Conservation (phyloP, 1,284 basidiomycete species). For the Austroboletus niveus region DNA sequence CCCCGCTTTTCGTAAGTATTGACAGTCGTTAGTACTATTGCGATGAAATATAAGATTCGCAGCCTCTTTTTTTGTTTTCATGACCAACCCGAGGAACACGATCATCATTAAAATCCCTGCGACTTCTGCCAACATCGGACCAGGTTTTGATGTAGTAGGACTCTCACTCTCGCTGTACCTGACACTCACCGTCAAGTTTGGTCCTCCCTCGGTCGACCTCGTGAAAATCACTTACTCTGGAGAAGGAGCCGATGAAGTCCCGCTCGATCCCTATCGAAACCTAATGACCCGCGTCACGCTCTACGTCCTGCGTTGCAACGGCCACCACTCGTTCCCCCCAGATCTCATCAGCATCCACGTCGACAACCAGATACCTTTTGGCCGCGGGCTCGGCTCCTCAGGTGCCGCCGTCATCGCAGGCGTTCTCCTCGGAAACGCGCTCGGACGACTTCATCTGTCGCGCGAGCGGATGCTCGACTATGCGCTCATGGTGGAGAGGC, state of each 20-base stretch:
- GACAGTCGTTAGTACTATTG: too few species aligned
- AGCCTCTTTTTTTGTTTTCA: conserved; percentile 3
- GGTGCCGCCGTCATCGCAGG: conserved; percentile 98
- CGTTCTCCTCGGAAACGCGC: conserved; percentile 82
- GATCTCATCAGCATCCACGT: conserved; percentile 69
- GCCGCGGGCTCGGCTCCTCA: conserved; percentile 94
- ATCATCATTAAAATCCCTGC: conserved; percentile 86
- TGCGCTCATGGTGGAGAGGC: conserved; percentile 98
- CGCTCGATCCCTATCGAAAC: conserved; percentile 95
- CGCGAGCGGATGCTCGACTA: conserved; percentile 86
- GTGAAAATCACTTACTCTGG: conserved; percentile 83
- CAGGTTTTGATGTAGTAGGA: conserved; percentile 98
- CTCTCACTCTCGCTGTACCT: conserved; percentile 91
- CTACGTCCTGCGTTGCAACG: conserved; percentile 91
- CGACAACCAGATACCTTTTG: conserved; percentile 96
- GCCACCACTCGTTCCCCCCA: conserved; percentile 72
- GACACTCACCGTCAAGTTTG: conserved; percentile 67
- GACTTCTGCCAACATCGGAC: conserved; percentile 98
- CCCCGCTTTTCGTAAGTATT: too few species aligned
- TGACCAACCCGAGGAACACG: conserved; percentile 20
- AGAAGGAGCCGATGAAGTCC: conserved; percentile 88
- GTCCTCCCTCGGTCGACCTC: conserved; percentile 36
- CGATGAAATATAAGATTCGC: too few species aligned
- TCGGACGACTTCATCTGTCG: conserved; percentile 75
- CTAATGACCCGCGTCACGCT: conserved; percentile 97